phyloP scores from a whole-genome alignment of 2,329 filamentous ascomycete species.

The Penicillium thymicola region DNA sequence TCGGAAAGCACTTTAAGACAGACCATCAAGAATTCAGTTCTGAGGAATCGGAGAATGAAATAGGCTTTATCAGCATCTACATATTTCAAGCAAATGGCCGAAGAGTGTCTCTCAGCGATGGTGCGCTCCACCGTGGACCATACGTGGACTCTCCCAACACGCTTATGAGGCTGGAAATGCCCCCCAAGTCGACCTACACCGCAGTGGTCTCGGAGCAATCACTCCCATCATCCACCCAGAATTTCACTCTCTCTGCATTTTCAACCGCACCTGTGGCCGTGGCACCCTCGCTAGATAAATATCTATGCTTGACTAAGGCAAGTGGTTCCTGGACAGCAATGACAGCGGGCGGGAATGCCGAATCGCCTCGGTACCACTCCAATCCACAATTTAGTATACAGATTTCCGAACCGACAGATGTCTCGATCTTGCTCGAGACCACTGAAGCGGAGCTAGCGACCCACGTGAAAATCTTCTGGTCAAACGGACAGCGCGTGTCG shows the following conservation, averaged over 20 bases:
- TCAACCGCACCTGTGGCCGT: conserved; percentile 63
- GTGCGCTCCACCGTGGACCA: conserved; percentile 69
- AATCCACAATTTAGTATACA: conserved; percentile 82
- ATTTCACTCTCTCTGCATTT: conserved; percentile 85
- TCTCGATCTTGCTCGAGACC: conserved; percentile 73
- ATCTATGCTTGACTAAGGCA: conserved; percentile 58
- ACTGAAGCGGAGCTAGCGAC: conserved; percentile 65
- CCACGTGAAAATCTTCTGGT: conserved; percentile 82
- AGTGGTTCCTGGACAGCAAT: conserved; percentile 70
- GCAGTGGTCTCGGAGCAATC: conserved; percentile 76
- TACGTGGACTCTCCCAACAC: conserved; percentile 94
- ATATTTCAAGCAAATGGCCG: conserved; percentile 70
- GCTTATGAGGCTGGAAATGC: conserved; percentile 68
- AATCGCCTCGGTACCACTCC: conserved; percentile 69
- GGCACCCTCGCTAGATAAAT: conserved; percentile 58
- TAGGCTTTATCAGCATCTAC: conserved; percentile 85
- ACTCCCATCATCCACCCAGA: conserved; percentile 68
- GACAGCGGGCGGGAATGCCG: conserved; percentile 80
- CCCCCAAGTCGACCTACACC: conserved; percentile 53
- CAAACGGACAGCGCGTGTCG: conserved; percentile 67
- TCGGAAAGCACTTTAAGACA: conserved; percentile 81
- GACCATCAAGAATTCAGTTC: conserved; percentile 50
- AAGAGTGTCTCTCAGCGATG: conserved; percentile 70
- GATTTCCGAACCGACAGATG: conserved; percentile 54
- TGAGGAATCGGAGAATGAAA: conserved; percentile 48